Evolutionary conservation across 1,139 yeast genomes (phyloP), one percentile per base, ranked within the genome.

Genomic region (Pichia sp.): DNA sequence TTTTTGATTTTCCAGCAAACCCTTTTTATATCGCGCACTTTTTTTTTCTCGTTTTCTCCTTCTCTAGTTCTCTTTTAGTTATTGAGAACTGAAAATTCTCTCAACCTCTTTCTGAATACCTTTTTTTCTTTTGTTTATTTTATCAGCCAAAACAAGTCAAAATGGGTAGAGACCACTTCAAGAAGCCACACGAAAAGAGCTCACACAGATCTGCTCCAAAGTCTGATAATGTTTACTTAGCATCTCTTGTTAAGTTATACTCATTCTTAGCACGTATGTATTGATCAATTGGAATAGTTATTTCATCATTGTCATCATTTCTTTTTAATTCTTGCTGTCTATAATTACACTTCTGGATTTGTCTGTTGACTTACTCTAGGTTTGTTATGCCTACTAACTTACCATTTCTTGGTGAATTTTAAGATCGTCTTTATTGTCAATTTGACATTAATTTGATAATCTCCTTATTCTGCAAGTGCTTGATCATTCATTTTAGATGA

Each of bases 151-250:
- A 31, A 22, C 48, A 53, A 54, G 45, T 43, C 67, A 75, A 63
- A 71, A 93, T 93, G 99, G 99, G 98, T 85, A 90, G 87, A 81
- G 99, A 93, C 81, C 96, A 88, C 83, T 82, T 87, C 78, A 76
- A 84, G 75, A 91, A 90, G 79, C 97, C 90, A 80, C 99, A 93
- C 86, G 82, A 81, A 74, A 88, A 91, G 80, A 80, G 85, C 68
- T 86, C 96, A 77, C 96, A 89, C 88, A 91, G 99, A 82, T 80
- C 86, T 73, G 97, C 97, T 77, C 99, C 99, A 80, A 90, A 90
- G 84, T 91, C 98, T 67, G 96, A 93, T 81, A 95, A 93, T 75
- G 96, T 91, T 79, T 93, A 95, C 96, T 83, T 93, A 81, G 87
- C 86, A 79, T 79, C 93, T 74, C 86, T 93, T 79, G 99, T 93